Conservation (phyloP, 805 yeast genomes). For the Starmerella geochares region DNA sequence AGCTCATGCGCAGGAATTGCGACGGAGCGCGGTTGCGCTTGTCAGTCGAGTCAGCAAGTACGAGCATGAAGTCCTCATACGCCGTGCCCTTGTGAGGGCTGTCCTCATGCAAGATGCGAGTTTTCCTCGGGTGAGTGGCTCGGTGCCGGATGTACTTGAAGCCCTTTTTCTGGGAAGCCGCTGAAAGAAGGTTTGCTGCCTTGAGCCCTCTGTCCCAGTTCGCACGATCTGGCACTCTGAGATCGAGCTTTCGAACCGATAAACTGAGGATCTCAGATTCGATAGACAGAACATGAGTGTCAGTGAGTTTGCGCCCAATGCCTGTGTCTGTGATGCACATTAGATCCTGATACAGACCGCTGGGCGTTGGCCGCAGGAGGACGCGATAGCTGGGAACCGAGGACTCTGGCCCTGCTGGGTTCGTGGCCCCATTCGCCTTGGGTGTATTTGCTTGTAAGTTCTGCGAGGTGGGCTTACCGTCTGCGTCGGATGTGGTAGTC, state of each 20-base stretch:
- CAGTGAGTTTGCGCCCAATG: conserved; percentile 52
- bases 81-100: conserved; percentile 67
- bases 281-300: conserved; percentile 64
- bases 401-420: not conserved
- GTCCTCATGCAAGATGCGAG: conserved; percentile 54
- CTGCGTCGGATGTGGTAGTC: too few species aligned
- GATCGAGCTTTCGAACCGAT: conserved; percentile 65
- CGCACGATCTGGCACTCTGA: conserved; percentile 49
- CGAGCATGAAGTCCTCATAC: conserved; percentile 81
- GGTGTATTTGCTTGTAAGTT: not conserved
- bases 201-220: conserved; percentile 34
- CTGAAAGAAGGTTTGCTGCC: not conserved
- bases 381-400: conserved; percentile 66
- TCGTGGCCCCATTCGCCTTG: not conserved
- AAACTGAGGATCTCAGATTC: conserved; percentile 79
- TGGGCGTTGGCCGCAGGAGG: conserved; percentile 65
- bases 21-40: conserved; percentile 34
- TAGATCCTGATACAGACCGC: conserved; percentile 75
- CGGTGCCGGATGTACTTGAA: conserved; percentile 21
- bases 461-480: too few species aligned
- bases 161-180: not conserved
- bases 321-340: conserved; percentile 74
- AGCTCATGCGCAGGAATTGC: conserved; percentile 77
- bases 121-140: conserved; percentile 31
- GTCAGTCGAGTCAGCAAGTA: conserved; percentile 42